A percentile compares a stretch with the other conserved stretches of the same genome.
These are phyloP conservation scores for Tylopilus sp. DNA, from an alignment of 1,284 basidiomycete genomes.

Conservation along the genomic window DNA sequence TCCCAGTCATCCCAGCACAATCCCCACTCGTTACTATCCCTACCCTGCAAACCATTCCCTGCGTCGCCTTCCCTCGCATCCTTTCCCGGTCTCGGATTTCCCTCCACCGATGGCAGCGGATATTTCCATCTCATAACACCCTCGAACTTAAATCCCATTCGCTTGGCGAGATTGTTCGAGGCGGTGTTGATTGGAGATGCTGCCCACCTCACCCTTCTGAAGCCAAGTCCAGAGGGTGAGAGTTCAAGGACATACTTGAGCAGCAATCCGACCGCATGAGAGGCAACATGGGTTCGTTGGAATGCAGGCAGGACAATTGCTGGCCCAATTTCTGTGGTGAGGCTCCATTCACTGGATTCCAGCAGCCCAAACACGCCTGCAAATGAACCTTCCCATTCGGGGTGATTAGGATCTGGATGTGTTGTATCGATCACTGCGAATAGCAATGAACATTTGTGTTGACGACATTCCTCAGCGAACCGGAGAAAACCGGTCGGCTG, in stretches of 20 bases:
- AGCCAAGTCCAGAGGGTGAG: constrained; percentile 59
- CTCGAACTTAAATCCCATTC: constrained; percentile 72
- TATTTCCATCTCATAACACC: constrained; percentile 65
- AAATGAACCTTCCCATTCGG: constrained; percentile 34
- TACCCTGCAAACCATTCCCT: constrained; percentile 57
- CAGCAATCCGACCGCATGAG: constrained; percentile 70
- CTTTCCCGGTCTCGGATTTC: constrained; percentile 47
- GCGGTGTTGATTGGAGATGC: constrained; percentile 61
- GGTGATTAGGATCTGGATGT: constrained; percentile 24
- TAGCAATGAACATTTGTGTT: constrained; percentile 34
- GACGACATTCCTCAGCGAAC: constrained; percentile 22
- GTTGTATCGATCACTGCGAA: constrained; percentile 64
- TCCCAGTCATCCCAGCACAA: constrained; percentile 79
- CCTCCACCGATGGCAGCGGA: constrained; percentile 50
- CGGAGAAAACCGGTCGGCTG: constrained; percentile 24
- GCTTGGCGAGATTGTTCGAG: constrained; percentile 63
- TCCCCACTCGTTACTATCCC: constrained; percentile 60
- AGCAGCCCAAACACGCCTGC: constrained; percentile 28
- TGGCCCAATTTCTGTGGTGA: constrained; percentile 62
- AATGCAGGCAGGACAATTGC: constrained; percentile 66
- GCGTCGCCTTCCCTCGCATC: constrained; percentile 35
- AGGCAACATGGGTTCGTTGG: constrained; percentile 72
- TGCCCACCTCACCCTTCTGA: constrained; percentile 74
- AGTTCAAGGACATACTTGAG: constrained; percentile 66
- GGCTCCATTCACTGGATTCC: constrained; percentile 30